These are phyloP conservation scores for Boletus sp. DNA, from an alignment of 768 basidiomycete species.

Conservation along the genomic window DNA sequence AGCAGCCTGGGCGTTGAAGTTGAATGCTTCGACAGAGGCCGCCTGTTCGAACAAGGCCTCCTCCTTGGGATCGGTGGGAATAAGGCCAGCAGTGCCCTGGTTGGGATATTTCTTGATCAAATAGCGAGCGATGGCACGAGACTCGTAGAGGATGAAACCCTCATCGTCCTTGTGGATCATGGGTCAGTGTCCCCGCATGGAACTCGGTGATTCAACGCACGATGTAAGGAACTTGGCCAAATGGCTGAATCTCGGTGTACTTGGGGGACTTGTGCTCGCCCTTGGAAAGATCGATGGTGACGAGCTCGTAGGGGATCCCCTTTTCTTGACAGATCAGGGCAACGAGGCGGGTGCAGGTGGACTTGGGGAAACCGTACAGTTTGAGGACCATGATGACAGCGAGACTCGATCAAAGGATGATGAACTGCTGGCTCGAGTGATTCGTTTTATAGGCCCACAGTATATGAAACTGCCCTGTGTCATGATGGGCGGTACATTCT, in stretches of 20 bases:
- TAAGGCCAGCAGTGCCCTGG: constrained; percentile 45
- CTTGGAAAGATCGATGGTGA: constrained; percentile 40
- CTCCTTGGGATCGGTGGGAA: constrained; percentile 42
- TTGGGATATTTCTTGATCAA: constrained; percentile 50
- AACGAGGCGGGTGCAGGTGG: constrained; percentile 52
- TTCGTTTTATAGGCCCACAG: too few species aligned
- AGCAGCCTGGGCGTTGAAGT: constrained; percentile 45
- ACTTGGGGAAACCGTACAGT: constrained; percentile 32
- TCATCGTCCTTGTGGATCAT: constrained; percentile 45
- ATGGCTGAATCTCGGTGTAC: constrained; percentile 52
- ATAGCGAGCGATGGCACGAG: constrained; percentile 60
- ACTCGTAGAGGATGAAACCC: constrained; percentile 60
- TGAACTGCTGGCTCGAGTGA: not conserved
- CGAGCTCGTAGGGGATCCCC: constrained; percentile 51
- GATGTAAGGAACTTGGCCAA: constrained; percentile 50
- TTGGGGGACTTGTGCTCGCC: constrained; percentile 45
- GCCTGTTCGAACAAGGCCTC: constrained; percentile 33
- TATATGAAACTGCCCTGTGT: too few species aligned
- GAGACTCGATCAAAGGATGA: not conserved
- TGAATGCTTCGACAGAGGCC: constrained; percentile 44
- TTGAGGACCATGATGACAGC: constrained; percentile 34
- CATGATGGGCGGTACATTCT: too few species aligned
- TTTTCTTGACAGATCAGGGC: constrained; percentile 53
- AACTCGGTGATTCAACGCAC: constrained; percentile 12
- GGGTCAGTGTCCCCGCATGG: not conserved